A percentile compares a stretch with the other conserved stretches of the same genome.
Evolutionary conservation across 345 rosid species (phyloP).

Genomic region (Citrus medica): DNA sequence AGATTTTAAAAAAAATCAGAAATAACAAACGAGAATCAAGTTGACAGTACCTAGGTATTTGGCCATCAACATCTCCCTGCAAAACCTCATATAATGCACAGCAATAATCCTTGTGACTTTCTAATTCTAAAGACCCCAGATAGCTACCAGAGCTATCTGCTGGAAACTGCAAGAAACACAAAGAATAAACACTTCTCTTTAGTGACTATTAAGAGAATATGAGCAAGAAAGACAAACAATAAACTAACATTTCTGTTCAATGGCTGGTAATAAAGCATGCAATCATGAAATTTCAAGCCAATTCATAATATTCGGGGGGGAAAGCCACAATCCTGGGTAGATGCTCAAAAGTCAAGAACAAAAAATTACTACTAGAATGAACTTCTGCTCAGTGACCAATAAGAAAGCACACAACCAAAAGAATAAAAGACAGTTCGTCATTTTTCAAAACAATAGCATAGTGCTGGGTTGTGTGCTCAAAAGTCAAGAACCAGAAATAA

Average conservation of each 20-base stretch:
- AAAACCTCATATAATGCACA: conserved; percentile 50
- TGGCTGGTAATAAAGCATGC: not conserved
- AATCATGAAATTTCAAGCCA: not conserved
- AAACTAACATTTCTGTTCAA: conserved; percentile 5
- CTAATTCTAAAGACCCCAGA: conserved; percentile 53
- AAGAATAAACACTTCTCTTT: conserved; percentile 1
- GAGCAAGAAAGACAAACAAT: not conserved
- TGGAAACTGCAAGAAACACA: conserved; percentile 72
- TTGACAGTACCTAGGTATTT: conserved; percentile 53
- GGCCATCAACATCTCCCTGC: conserved; percentile 55
- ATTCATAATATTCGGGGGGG: not conserved
- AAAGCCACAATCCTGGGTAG: not conserved
- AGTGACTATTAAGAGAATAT: not conserved
- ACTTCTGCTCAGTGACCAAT: too few relatives aligned
- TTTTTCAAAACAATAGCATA: not conserved
- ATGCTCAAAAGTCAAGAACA: not conserved
- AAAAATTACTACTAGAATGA: not conserved
- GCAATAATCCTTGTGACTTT: conserved; percentile 53
- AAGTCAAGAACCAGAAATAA: not conserved
- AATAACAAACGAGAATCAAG: conserved; percentile 4
- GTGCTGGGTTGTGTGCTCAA: not conserved
- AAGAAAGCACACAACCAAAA: not conserved
- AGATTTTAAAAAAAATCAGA: not conserved
- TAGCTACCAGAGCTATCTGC: conserved; percentile 50
- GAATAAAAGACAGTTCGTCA: not conserved